These are phyloP conservation scores for Tillandsia fasciculata DNA, from an alignment of 176 grass and related monocot species.

Conservation along the genomic window DNA sequence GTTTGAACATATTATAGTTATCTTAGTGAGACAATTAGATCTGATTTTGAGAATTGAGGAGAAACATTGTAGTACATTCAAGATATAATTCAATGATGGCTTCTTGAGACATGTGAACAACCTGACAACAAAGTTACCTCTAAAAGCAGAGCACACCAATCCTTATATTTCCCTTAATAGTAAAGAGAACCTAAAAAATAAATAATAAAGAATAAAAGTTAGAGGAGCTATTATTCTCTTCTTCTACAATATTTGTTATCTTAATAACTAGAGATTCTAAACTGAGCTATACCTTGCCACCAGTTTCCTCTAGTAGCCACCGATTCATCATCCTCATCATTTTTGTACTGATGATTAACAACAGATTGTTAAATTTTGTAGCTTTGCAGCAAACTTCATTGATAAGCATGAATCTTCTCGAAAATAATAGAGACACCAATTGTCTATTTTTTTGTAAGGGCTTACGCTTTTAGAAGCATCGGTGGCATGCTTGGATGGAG, in stretches of 20 bases:
- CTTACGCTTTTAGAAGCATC: constrained; percentile 31
- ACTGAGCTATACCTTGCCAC: constrained; percentile 76
- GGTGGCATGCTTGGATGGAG: constrained; percentile 32
- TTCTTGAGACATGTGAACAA: too few relatives aligned
- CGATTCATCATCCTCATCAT: constrained; percentile 40
- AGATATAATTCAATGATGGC: too few relatives aligned
- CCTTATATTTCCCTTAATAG: constrained; percentile 41
- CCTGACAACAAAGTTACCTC: not conserved
- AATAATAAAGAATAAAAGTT: constrained; percentile 2
- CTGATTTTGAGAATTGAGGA: too few relatives aligned
- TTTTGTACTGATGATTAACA: constrained; percentile 38
- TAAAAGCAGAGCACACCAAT: not conserved
- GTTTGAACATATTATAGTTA: too few relatives aligned
- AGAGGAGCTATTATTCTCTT: not conserved
- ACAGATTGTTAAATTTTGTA: not conserved
- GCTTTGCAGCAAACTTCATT: not conserved
- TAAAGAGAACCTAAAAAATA: constrained; percentile 65
- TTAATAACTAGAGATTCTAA: not conserved
- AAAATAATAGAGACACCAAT: not conserved
- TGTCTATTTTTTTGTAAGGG: not conserved
- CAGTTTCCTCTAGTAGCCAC: constrained; percentile 80
- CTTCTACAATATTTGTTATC: constrained; percentile 9
- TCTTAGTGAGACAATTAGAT: too few relatives aligned
- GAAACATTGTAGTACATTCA: too few relatives aligned
- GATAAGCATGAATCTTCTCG: not conserved